phyloP scores from a whole-genome alignment of 768 basidiomycete species.

The Tremella mesenterica region DNA sequence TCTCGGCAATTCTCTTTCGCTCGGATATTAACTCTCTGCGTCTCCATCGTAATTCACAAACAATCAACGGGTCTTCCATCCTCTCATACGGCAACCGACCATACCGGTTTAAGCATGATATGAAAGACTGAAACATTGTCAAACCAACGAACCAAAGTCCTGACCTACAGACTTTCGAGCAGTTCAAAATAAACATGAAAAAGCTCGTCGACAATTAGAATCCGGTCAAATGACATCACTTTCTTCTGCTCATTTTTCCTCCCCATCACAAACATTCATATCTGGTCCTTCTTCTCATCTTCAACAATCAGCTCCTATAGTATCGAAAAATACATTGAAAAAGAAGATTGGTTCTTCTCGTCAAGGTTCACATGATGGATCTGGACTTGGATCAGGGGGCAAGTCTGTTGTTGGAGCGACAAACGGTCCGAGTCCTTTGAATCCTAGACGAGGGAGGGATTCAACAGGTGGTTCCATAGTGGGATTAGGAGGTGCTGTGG shows the following conservation, averaged over 20 bases:
- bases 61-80: conserved; percentile 5
- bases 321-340: conserved; percentile 19
- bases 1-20: too few species aligned
- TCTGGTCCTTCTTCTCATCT: conserved; percentile 12
- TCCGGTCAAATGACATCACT: conserved; percentile 27
- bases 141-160: too few species aligned
- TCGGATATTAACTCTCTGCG: too few species aligned
- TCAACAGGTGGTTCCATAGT: conserved; percentile 10
- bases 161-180: conserved; percentile 76
- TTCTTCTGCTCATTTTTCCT: conserved; percentile 31
- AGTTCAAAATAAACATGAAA: conserved; percentile 85
- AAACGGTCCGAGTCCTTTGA: conserved; percentile 21
- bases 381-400: neutral
- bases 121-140: too few species aligned
- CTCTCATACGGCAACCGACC: conserved; percentile 23
- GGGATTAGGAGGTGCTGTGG: conserved; percentile 32
- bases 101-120: conserved; percentile 11
- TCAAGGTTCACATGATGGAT: conserved; percentile 1
- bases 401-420: conserved; percentile 3
- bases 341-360: conserved; percentile 17
- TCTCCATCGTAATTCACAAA: neutral
- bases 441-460: conserved; percentile 29
- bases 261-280: conserved; percentile 32
- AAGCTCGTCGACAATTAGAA: conserved; percentile 70
- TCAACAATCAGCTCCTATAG: conserved; percentile 6